Evolutionary conservation across 441 rosid genomes (phyloP).

Genomic region (Kokia cookei): DNA sequence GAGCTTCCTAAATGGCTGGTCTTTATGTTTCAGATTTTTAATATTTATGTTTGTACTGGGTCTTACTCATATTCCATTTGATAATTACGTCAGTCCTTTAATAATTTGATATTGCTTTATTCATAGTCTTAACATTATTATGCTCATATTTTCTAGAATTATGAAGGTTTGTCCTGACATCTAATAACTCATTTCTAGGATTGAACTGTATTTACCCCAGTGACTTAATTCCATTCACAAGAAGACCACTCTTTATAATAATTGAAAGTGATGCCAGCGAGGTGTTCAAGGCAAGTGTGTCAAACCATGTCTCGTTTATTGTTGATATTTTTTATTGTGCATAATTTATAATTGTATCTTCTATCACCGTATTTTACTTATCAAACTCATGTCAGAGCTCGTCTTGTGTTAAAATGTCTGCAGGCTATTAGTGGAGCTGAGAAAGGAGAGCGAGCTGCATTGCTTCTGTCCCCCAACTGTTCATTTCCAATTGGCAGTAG

Average conservation of each 20-base stretch:
- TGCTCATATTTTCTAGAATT: background rate
- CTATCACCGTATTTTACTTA: background rate
- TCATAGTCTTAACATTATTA: background rate
- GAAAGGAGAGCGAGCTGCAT: constrained; percentile 92
- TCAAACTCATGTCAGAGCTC: background rate
- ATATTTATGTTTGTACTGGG: background rate
- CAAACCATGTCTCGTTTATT: constrained; percentile 4
- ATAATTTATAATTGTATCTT: background rate
- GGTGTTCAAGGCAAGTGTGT: constrained; percentile 59
- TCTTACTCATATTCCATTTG: background rate
- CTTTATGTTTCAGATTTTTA: background rate
- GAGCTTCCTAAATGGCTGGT: background rate
- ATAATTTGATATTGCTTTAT: background rate
- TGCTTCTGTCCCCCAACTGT: constrained; percentile 79
- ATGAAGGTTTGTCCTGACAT: constrained; percentile 11
- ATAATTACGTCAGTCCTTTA: background rate
- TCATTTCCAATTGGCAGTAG: constrained; percentile 35
- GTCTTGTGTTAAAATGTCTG: background rate
- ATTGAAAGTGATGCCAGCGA: constrained; percentile 77
- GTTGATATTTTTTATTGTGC: background rate
- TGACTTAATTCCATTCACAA: constrained; percentile 89
- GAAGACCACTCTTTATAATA: constrained; percentile 77
- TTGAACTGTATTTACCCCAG: constrained; percentile 74
- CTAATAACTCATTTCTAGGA: constrained; percentile 42
- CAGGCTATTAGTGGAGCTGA: constrained; percentile 25